Base-by-base conservation (phyloP, 1,284 basidiomycete species). In the Cerrena zonata region DNA sequence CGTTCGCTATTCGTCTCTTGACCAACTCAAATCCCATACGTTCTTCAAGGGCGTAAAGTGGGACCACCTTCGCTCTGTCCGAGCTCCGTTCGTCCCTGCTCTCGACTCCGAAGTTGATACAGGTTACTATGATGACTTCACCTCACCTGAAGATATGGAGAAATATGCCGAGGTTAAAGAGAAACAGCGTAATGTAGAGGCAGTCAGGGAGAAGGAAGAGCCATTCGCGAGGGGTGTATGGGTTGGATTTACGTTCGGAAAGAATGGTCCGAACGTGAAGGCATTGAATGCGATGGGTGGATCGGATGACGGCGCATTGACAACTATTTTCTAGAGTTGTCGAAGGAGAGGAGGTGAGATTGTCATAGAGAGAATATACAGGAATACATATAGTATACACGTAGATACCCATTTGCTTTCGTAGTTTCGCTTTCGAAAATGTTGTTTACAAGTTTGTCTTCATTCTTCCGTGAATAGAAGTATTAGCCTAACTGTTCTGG, bases 61-160 rank as follows among this genome's bases (percentile, higher is more conserved):
- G 86, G 79, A 84, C 27, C 76, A 82, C 60, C 75, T 98, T 21
- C 86, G 95, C 38, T 71, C 80, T 18, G 77, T 83, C 24, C 79
- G 79, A n/a, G 89, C 96, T 12, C 96, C 96, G 0, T 99, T 98
- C 68, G 89, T 99, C 3, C 96, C 96, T 19, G 88, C 93, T 10
- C 81, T 99, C 34, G 94, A 98, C 64, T 91, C 86, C 19, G 96
- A 99, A 61, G 80, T 91, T 53, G 96, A 97, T 67, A 94, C 94
- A 1, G 95, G 94, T 11, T 99, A 99, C 74, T 99, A 98, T 75
- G 96, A 99, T 68, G 94, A 97, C 67, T 99, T 98, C 68, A 87
- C 86, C 23, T 89, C 82, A 22, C 75, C 80, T 5, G 92, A 94
- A 58, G 96, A 99, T 67, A 97, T 99, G 94, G 94, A 93, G 45